Evolutionary conservation across 140 eudicot species (phyloP), one percentile per base, ranked within the genome.

Genomic region (Senecio squalidus): DNA sequence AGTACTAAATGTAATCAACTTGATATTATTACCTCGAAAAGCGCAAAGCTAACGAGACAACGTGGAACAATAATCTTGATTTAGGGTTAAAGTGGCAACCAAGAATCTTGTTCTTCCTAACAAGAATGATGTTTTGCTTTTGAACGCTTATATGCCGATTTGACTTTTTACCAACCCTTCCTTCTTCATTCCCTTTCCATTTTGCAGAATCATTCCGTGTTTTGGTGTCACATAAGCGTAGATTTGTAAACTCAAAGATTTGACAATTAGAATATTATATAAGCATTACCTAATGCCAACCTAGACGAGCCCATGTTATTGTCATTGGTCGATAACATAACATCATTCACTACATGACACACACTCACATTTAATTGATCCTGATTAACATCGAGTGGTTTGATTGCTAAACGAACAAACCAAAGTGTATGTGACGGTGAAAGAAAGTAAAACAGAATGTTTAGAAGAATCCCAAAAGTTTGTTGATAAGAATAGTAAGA

Each of bases 41-140:
- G 54, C 26, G 40, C 2, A 34, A 24, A 16, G 27, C 9, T 29
- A 38, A 36, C 0, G 62, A 47, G 68, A 60, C 15, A 39, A 14
- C 38, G 9, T 41, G 55, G 46, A 69, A 39, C 39, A 27, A 49
- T 47, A 45, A 49, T 47, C 33, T 46, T 58, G 74, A 36, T 51
- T 70, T 60, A 50, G 48, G 58, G 41, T 43, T 67, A 4, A 61
- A 61, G 70, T 62, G 44, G 41, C 24, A 62, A 53, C 55, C 51
- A 49, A 71, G 65, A 53, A 71, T 70, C 70, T 43, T 60, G 52
- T 70, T 62, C 70, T 44, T 62, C 51, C 13, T 31, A 60, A 54
- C 64, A 54, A 43, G 43, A 70, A 53, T n/a, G 55, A 30, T 16
- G 64, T 53, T 62, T 43, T 18, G 2, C 71, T 16, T 71, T 44